These are phyloP conservation scores for Neurospora sp. DNA, from an alignment of 495 filamentous ascomycete species.

Conservation along the genomic window DNA sequence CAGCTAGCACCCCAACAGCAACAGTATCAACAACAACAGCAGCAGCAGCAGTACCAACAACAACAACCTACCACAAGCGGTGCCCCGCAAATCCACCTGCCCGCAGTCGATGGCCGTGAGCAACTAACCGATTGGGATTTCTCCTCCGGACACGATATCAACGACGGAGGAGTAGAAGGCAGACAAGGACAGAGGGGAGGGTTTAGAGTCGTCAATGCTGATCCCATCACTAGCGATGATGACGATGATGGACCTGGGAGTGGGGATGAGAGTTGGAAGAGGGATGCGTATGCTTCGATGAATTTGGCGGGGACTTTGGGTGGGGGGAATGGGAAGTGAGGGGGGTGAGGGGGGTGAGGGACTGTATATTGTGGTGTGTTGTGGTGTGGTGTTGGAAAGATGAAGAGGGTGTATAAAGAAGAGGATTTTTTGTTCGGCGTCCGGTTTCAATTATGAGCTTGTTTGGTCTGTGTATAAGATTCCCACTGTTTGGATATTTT, in stretches of 20 bases:
- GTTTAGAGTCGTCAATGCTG: background rate
- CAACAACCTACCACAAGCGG: slow-evolving; percentile 12
- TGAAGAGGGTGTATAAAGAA: background rate
- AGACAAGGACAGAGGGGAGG: background rate
- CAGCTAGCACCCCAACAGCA: background rate
- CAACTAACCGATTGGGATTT: slow-evolving; percentile 17
- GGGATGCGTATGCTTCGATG: slow-evolving; percentile 23
- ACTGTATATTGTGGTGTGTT: too few relatives aligned
- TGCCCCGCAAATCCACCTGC: slow-evolving; percentile 31
- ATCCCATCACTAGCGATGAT: background rate
- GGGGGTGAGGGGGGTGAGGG: too few relatives aligned
- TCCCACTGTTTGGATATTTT: too few relatives aligned
- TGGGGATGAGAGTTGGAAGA: slow-evolving; percentile 21
- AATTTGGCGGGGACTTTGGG: slow-evolving; percentile 19
- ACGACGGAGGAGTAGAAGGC: background rate
- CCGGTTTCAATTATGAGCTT: too few relatives aligned
- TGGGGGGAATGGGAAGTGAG: background rate
- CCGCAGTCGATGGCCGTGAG: slow-evolving; percentile 29
- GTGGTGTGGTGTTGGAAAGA: background rate
- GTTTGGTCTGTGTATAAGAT: too few relatives aligned
- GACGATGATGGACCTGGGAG: background rate
- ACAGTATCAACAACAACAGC: background rate
- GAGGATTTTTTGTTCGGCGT: too few relatives aligned
- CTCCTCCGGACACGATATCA: background rate
- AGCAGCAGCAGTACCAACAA: background rate